Percentiles rank a stretch among this genome's conserved stretches.
These are phyloP conservation scores for Zymoseptoria pseudotritici DNA, from an alignment of 2,329 filamentous ascomycete species.

Conservation along the genomic window DNA sequence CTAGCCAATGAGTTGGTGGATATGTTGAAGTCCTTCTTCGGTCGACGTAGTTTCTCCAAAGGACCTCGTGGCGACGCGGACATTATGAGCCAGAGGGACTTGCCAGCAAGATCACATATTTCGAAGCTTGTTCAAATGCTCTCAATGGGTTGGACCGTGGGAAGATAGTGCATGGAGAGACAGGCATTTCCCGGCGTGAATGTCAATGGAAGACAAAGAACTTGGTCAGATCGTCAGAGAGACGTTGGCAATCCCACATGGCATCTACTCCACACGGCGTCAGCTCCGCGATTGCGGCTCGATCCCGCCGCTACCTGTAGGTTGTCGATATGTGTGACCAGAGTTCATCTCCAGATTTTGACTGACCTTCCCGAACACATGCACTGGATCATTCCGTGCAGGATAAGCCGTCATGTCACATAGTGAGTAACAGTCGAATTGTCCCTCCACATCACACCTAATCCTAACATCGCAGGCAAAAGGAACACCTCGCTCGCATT, in stretches of 20 bases:
- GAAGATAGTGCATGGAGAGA: background rate
- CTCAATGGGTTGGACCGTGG: background rate
- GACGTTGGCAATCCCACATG: background rate
- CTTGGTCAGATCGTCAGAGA: background rate
- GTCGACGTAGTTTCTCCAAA: slow-evolving; percentile 20
- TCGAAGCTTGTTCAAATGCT: background rate
- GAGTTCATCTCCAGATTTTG: background rate
- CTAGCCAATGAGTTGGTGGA: slow-evolving; percentile 26
- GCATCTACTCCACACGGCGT: background rate
- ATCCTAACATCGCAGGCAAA: slow-evolving; percentile 44
- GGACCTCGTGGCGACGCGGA: slow-evolving; percentile 17
- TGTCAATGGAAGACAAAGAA: background rate
- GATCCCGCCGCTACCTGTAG: too few species aligned
- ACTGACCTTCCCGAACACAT: background rate
- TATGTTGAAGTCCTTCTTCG: slow-evolving; percentile 20
- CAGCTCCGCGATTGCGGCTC: background rate
- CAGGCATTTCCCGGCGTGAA: slow-evolving; percentile 1
- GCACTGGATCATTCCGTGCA: background rate
- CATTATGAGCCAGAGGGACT: slow-evolving; percentile 34
- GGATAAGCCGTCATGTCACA: background rate
- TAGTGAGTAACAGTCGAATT: background rate
- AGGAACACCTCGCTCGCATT: slow-evolving; percentile 86
- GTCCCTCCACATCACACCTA: background rate
- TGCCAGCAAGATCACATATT: background rate
- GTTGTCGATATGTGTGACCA: too few species aligned